Evolutionary conservation across 2,329 filamentous ascomycete species (phyloP).

Genomic region (Exophiala spinifera): DNA sequence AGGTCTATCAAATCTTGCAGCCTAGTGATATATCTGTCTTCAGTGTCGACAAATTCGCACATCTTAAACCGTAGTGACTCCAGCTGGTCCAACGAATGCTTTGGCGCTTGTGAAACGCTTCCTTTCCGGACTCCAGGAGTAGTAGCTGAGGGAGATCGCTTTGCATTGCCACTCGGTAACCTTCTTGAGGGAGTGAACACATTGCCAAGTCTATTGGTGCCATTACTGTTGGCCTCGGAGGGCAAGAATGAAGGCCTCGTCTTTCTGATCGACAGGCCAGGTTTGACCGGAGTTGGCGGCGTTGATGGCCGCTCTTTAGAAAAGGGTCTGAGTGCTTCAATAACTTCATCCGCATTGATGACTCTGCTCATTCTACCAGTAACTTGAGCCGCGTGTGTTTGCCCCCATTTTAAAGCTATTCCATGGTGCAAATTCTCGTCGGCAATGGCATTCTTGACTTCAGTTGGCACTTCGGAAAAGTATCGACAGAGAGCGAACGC

Average conservation of each 20-base stretch:
- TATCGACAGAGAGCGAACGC: conserved; percentile 94
- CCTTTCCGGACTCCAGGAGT: conserved; percentile 53
- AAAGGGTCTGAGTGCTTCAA: conserved; percentile 59
- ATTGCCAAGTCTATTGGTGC: conserved; percentile 7
- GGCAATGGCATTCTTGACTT: conserved; percentile 69
- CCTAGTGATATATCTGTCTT: conserved; percentile 89
- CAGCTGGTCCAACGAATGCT: conserved; percentile 86
- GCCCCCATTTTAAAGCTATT: conserved; percentile 38
- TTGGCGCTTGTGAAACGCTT: conserved; percentile 76
- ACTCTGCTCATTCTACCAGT: conserved; percentile 80
- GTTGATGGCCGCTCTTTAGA: conserved; percentile 27
- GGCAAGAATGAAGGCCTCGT: conserved; percentile 28
- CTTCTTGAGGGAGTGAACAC: conserved; percentile 23
- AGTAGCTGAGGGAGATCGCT: conserved; percentile 24
- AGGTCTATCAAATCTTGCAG: conserved; percentile 77
- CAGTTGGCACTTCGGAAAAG: conserved; percentile 78
- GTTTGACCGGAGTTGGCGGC: conserved; percentile 16
- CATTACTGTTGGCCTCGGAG: conserved; percentile 10
- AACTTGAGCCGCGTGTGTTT: conserved; percentile 88
- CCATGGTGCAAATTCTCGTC: conserved; percentile 32
- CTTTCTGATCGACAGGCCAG: conserved; percentile 25
- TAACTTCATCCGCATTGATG: conserved; percentile 70
- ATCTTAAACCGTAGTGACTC: conserved; percentile 82
- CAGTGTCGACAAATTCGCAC: conserved; percentile 85
- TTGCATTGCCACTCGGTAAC: conserved; percentile 20